Conservation (phyloP, 768 basidiomycete genomes). For the Phylloporus rhodoxanthus region DNA sequence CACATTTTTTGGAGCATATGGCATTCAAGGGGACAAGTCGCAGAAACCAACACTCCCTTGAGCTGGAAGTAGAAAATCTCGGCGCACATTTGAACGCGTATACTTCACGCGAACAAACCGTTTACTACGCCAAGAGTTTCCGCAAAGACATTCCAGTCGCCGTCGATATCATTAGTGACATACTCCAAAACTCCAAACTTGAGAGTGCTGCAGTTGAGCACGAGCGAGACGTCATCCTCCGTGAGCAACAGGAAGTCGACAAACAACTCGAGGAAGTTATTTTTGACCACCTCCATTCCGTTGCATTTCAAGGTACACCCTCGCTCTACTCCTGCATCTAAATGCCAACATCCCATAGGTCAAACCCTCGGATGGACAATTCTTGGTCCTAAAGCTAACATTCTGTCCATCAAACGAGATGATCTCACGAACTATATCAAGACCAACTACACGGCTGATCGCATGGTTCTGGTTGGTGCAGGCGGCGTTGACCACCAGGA, state of each 20-base stretch:
- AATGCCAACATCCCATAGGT: conserved; percentile 39
- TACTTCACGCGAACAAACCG: conserved; percentile 97
- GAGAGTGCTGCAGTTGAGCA: conserved; percentile 84
- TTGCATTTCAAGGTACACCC: conserved; percentile 84
- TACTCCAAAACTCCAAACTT: conserved; percentile 93
- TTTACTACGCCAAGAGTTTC: conserved; percentile 99
- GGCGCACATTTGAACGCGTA: conserved; percentile 98
- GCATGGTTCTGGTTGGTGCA: conserved; percentile 97
- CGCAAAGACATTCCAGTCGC: conserved; percentile 85
- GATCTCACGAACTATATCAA: conserved; percentile 90
- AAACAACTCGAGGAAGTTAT: conserved; percentile 98
- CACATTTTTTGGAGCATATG: conserved; percentile 99
- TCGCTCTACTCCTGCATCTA: conserved; percentile 2
- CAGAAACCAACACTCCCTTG: conserved; percentile 83
- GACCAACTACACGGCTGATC: conserved; percentile 97
- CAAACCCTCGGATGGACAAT: conserved; percentile 96
- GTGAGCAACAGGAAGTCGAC: conserved; percentile 98
- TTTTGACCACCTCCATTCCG: conserved; percentile 94
- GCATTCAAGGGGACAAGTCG: conserved; percentile 94
- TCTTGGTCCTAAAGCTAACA: conserved; percentile 93
- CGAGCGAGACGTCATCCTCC: conserved; percentile 91
- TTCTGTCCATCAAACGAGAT: conserved; percentile 87
- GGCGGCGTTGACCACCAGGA: conserved; percentile 91
- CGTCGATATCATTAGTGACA: conserved; percentile 97
- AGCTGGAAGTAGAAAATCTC: conserved; percentile 96